These are phyloP conservation scores for Aspergillus pseudonomiae DNA, from an alignment of 2,329 filamentous ascomycete species.

Conservation along the genomic window DNA sequence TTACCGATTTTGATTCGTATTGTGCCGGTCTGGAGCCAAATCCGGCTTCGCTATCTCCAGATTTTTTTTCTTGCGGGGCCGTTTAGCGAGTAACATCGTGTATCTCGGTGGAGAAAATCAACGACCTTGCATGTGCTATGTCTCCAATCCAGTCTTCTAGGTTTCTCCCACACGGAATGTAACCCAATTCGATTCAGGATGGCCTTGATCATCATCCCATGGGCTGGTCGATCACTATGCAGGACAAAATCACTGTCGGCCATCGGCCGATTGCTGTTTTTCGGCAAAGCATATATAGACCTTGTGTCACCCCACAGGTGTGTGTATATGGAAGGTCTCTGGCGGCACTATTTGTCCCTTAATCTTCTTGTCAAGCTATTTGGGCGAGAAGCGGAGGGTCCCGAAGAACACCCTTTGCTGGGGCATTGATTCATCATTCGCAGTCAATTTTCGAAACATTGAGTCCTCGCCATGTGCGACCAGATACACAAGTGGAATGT, in stretches of 20 bases:
- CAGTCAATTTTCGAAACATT: neutral
- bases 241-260: neutral
- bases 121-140: neutral
- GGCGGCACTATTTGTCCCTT: neutral
- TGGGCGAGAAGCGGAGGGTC: neutral
- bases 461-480: conserved; percentile 36
- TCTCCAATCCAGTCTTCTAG: neutral
- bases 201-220: neutral
- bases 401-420: neutral
- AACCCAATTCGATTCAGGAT: conserved; percentile 1
- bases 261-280: neutral
- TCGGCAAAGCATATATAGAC: neutral
- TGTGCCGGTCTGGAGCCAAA: neutral
- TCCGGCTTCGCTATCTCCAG: conserved; percentile 1
- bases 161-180: conserved; percentile 7
- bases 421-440: too few species aligned
- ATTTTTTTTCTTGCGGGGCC: neutral
- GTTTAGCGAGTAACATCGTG: neutral
- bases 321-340: neutral
- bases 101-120: neutral
- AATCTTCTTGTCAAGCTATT: neutral
- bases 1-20: neutral
- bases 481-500: conserved; percentile 51
- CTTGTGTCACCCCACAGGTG: neutral
- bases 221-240: neutral